Evolutionary conservation across 345 rosid genomes (phyloP).

Genomic region (Mangifera indica): DNA sequence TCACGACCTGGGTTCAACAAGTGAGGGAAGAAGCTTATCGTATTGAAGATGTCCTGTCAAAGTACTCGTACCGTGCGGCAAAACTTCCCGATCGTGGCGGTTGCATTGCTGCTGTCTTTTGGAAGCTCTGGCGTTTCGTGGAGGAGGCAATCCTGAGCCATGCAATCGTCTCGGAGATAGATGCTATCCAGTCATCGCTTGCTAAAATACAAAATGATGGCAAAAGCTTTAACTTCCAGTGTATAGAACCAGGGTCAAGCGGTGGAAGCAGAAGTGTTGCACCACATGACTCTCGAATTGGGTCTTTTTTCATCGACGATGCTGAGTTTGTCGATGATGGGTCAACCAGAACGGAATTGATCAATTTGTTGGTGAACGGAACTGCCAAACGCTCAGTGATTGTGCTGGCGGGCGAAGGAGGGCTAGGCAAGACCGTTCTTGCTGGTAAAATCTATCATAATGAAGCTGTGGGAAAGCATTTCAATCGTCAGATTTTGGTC

Average conservation of each 20-base stretch:
- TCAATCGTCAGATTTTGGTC: constrained; percentile 15
- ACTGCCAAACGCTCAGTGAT: neutral
- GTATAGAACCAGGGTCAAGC: neutral
- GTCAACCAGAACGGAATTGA: neutral
- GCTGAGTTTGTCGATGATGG: constrained; percentile 20
- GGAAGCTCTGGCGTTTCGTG: neutral
- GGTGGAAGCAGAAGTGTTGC: neutral
- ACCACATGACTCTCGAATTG: constrained; percentile 13
- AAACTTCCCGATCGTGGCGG: neutral
- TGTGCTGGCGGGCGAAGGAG: constrained; percentile 23
- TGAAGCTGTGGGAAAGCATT: neutral
- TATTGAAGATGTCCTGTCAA: constrained; percentile 26
- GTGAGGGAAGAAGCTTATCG: constrained; percentile 15
- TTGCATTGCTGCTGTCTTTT: neutral
- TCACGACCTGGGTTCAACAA: constrained; percentile 22
- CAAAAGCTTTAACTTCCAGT: neutral
- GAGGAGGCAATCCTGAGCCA: neutral
- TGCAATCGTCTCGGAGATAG: constrained; percentile 17
- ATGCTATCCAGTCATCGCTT: neutral
- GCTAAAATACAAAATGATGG: constrained; percentile 3
- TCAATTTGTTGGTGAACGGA: neutral
- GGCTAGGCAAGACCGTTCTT: constrained; percentile 20
- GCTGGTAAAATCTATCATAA: constrained; percentile 15
- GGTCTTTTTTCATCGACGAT: constrained; percentile 19
- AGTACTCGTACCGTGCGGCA: constrained; percentile 3